Conservation (phyloP, 2,329 filamentous ascomycete genomes). For the Magnaporthales sp. region DNA sequence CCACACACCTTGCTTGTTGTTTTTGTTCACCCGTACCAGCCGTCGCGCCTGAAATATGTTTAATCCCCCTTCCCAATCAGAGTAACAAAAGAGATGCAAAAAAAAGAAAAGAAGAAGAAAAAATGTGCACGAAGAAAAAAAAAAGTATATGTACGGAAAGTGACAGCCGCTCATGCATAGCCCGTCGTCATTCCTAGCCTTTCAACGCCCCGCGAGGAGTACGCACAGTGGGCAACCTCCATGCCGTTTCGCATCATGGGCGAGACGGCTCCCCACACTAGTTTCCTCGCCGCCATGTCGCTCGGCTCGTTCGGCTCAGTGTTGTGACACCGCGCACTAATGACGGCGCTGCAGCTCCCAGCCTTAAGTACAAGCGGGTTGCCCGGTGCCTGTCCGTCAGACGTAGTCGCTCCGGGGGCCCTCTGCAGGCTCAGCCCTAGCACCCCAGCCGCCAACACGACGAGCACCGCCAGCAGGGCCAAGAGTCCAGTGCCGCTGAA, state of each 20-base stretch:
- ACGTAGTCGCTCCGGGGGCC: constrained; percentile 24
- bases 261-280: constrained; percentile 28
- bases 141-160: background rate
- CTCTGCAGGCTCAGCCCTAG: constrained; percentile 30
- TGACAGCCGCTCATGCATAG: constrained; percentile 27
- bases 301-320: constrained; percentile 15
- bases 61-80: background rate
- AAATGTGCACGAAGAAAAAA: background rate
- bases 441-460: constrained; percentile 23
- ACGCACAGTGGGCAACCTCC: constrained; percentile 33
- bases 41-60: background rate
- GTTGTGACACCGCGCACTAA: constrained; percentile 38
- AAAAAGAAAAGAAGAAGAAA: background rate
- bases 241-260: constrained; percentile 33
- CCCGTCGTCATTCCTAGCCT: constrained; percentile 24
- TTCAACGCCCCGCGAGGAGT: constrained; percentile 27
- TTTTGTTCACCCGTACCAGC: background rate
- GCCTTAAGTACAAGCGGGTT: constrained; percentile 40
- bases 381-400: constrained; percentile 26
- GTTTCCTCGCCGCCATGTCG: constrained; percentile 10
- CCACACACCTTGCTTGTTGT: background rate
- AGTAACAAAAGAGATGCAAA: background rate
- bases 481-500: constrained; percentile 35
- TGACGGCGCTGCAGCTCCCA: constrained; percentile 42
- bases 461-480: constrained; percentile 29